Base-by-base conservation (phyloP, 768 basidiomycete genomes). In the Rubroboletus pulcherrimus region DNA sequence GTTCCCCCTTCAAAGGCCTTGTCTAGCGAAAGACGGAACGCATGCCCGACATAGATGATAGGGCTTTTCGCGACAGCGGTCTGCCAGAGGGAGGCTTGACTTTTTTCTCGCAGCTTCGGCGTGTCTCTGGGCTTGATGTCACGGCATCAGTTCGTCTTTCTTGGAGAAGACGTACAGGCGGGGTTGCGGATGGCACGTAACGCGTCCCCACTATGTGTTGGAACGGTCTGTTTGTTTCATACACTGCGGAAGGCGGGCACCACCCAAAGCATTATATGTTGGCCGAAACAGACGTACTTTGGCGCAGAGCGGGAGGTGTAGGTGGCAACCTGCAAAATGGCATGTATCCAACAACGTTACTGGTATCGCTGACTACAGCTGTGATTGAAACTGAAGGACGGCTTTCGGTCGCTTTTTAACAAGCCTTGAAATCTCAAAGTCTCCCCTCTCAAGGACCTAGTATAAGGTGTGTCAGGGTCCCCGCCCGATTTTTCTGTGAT, bases 161-260 rank as follows among this genome's bases (percentile, higher is more conserved):
- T 59, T 61, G 10, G 73, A 75, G 55, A 66, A 75, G 19, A 75
- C 37, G 41, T 76, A 75, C 33, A 76, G 35, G 10, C 75, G 60
- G 0, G 72, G 74, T 12, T n/a, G n/a, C n/a, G n/a, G n/a, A n/a
- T n/a, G n/a, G n/a, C n/a, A n/a, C n/a, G n/a, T n/a, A n/a, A n/a
- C n/a, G n/a, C n/a, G n/a, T n/a, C n/a, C n/a, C 21, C 21, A 21
- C 67, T 69, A 38, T 4, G 26, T 7, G n/a, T 3, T 5, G n/a
- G 35, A 30, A 35, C 2, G n/a, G 31, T 58, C 29, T 46, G 2
- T 55, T 44, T 15, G 38, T 15, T 34, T 35, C 12, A 40, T 2
- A 71, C 57, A 11, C 69, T 69, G 42, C 10, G 24, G 19, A 39
- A 35, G 49, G 10, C 0, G 5, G 51, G 4, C 8, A 35, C 64